phyloP scores from a whole-genome alignment of 352 stramenopile species.

The Phytopythium sindhum region DNA sequence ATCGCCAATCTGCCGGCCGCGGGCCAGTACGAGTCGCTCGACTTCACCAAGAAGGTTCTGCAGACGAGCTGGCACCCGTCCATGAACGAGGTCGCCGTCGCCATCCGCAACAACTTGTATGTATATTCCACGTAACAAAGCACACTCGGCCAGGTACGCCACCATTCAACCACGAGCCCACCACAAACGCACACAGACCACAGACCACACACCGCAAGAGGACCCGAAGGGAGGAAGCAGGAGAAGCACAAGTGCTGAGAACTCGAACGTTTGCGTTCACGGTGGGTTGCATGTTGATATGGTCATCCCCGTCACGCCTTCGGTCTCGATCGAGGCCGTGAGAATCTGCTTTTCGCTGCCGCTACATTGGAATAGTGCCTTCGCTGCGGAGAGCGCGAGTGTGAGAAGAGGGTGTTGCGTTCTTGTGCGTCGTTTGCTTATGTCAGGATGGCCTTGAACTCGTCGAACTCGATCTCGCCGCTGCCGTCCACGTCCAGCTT shows the following conservation, averaged over 20 bases:
- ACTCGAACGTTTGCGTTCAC: background rate
- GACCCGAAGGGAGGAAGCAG: background rate
- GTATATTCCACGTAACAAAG: conserved; percentile 64
- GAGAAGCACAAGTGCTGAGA: background rate
- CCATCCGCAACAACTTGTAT: conserved; percentile 82
- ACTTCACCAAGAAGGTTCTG: conserved; percentile 86
- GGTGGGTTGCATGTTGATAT: background rate
- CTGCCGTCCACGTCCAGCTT: conserved; percentile 94
- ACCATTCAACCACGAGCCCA: background rate
- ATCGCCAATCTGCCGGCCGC: conserved; percentile 31
- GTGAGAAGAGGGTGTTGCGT: background rate
- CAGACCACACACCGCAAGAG: background rate
- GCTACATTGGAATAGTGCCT: conserved; percentile 5
- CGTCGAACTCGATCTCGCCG: conserved; percentile 95
- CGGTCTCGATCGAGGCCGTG: too few relatives aligned
- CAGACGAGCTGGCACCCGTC: conserved; percentile 84
- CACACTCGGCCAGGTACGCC: background rate
- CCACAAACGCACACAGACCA: conserved; percentile 4
- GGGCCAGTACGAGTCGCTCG: conserved; percentile 48
- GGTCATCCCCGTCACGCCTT: background rate
- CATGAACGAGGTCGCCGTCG: conserved; percentile 74
- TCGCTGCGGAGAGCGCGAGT: background rate
- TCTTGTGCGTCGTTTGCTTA: conserved; percentile 17
- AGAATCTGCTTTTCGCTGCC: background rate
- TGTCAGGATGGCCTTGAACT: conserved; percentile 92